Evolutionary conservation across 345 rosid species (phyloP).

Genomic region (Isatis tinctoria): DNA sequence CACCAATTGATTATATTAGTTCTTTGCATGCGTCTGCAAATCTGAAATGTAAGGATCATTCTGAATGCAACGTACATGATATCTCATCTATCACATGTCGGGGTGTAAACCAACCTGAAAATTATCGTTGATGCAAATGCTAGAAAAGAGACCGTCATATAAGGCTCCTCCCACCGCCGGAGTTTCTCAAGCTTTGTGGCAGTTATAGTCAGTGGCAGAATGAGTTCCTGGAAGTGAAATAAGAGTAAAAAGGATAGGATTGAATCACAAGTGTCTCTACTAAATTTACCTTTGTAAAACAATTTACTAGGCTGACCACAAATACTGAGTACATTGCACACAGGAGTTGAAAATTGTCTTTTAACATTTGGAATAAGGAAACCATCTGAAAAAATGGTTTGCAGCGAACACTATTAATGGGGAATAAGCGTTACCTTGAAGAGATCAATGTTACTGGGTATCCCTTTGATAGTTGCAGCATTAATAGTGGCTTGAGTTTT

Average conservation of each 20-base stretch:
- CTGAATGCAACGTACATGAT: neutral
- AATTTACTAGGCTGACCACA: neutral
- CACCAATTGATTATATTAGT: neutral
- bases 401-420: neutral
- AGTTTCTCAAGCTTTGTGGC: conserved; percentile 67
- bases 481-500: conserved; percentile 94
- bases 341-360: neutral
- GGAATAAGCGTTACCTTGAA: conserved; percentile 55
- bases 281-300: neutral
- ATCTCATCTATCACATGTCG: neutral
- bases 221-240: conserved; percentile 54
- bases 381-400: neutral
- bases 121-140: conserved; percentile 59
- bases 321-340: conserved; percentile 1
- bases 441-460: conserved; percentile 93
- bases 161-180: conserved; percentile 89
- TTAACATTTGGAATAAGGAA: neutral
- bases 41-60: neutral
- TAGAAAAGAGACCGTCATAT: conserved; percentile 71
- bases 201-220: conserved; percentile 63
- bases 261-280: neutral
- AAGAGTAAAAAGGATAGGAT: neutral
- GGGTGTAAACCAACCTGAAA: conserved; percentile 57
- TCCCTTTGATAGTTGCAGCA: conserved; percentile 91
- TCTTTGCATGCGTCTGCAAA: neutral